These are phyloP conservation scores for Yamadazyma olivae DNA, from an alignment of 805 yeast genomes.

Conservation along the genomic window DNA sequence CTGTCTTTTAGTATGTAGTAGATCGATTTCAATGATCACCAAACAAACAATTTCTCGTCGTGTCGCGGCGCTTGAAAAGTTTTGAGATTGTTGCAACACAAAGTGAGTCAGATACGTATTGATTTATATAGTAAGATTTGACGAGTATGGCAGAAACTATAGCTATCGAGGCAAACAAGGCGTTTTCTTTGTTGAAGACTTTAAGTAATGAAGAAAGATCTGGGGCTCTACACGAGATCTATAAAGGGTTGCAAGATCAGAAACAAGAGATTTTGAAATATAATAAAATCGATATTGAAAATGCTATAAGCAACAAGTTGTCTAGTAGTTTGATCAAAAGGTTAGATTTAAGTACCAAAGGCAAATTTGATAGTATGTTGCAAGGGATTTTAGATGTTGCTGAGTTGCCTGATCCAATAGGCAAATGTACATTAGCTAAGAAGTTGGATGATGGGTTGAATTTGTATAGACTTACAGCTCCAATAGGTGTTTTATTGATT, in stretches of 20 bases:
- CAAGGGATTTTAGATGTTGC: constrained; percentile 95
- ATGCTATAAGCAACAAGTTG: constrained; percentile 60
- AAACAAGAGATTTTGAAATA: constrained; percentile 68
- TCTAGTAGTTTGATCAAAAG: constrained; percentile 76
- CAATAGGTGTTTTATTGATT: constrained; percentile 89
- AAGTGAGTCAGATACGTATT: too few species aligned
- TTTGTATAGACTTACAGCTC: constrained; percentile 81
- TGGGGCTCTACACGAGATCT: constrained; percentile 65
- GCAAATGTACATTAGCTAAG: constrained; percentile 79
- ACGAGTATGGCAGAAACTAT: constrained; percentile 11
- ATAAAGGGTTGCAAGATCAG: constrained; percentile 58
- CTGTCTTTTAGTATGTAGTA: too few species aligned
- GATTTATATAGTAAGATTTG: too few species aligned
- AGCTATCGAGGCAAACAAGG: constrained; percentile 77
- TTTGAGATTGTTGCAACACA: too few species aligned
- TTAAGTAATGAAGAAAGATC: constrained; percentile 72
- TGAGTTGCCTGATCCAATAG: constrained; percentile 84
- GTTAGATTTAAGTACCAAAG: constrained; percentile 75
- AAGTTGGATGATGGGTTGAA: constrained; percentile 88
- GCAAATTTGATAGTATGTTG: constrained; percentile 89
- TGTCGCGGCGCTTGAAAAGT: too few species aligned
- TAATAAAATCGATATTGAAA: constrained; percentile 70
- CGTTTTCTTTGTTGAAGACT: constrained; percentile 81
- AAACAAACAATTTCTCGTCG: too few species aligned
- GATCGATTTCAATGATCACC: too few species aligned